Evolutionary conservation across 768 basidiomycete species (phyloP), one percentile per base, ranked within the genome.

Genomic region (Gyrodon lividus): DNA sequence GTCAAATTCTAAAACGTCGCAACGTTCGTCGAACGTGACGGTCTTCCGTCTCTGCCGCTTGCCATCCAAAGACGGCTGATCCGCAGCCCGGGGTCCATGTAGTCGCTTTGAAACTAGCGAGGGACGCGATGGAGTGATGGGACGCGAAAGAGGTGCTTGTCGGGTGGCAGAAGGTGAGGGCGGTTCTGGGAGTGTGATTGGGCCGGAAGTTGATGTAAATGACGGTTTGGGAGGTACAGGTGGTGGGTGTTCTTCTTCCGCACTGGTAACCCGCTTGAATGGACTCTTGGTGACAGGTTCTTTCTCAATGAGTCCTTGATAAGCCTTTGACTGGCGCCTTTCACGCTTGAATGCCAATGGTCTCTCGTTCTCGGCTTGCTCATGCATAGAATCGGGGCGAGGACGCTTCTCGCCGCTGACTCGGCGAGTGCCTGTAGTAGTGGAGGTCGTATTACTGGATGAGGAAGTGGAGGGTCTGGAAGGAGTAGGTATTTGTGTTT

Each of bases 261-360:
- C 34, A 22, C 45, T 56, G 33, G 60, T 48, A 7, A 51, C 40
- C 17, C 69, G 73, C 55, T 73, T 81, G 74, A 93, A 93, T 19
- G 91, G 90, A 60, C 89, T 91, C 74, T 86, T 90, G 23, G 83
- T 82, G 23, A 93, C 90, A 7, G 85, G 85, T 63, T 90, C 88
- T 60, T 78, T 84, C 68, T 88, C 77, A 2, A 84, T 75, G 45
- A 93, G 80, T 20, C 80, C 82, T 61, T 89, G 86, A 56, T 86
- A 86, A 5, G 76, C 80, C 63, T 82, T 84, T 48, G 87, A 89
- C 65, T 92, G 86, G 41, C 84, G 80, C 39, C 89, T 79, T 67
- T 86, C 84, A 52, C 84, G 73, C 64, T 89, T 90, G 60, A 80
- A 74, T 8, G 82, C 75, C 50, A 88, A 79, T 0, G 86, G 86